Evolutionary conservation across 1,284 basidiomycete genomes (phyloP), one percentile per base, ranked within the genome.

Genomic region (Agaricales sp.): DNA sequence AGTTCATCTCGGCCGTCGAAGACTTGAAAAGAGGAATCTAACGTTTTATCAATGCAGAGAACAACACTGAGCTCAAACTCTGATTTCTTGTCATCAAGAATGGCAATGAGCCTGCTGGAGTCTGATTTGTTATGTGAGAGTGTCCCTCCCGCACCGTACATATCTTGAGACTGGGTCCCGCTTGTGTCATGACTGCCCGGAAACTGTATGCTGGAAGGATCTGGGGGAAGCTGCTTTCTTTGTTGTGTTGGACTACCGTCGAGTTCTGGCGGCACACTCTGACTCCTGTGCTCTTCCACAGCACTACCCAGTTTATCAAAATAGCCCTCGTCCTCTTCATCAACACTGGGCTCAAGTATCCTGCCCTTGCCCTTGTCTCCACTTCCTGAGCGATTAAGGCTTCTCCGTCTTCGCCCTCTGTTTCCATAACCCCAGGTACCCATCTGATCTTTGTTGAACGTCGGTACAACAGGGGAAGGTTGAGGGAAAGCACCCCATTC

Each of bases 401-500:
- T 25, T 43, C 37, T 21, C 49, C 47, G 11, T 26, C 47, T 43
- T 46, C 30, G 37, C 16, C 14, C 39, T 53, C 45, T 46, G 47
- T 12, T 50, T 50, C 30, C 43, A 44, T 21, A 43, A 38, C 43
- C 39, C 26, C 43, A n/a, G 24, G 48, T 48, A 69, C 63, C 47
- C 35, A 66, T 56, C 3, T 61, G 63, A 4, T 63, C 61, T 49
- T 69, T 68, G 18, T 67, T 61, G 58, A 83, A 80, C 3, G 72
- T 67, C 0, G 73, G 56, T 47, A 74, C 74, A 57, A 80, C 66
- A 1, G 82, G 83, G 6, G 85, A 86, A 18, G 77, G 82, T 57
- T 83, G 82, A n/a, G 87, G 87, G 58, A 90, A 88, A 16, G 74
- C 80, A 26, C 87, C 87, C 87, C 87, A 89, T 55, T 90, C 87